A percentile compares a stretch with the other conserved stretches of the same genome.
These are phyloP conservation scores for Pezicula rhizophila DNA, from an alignment of 2,329 filamentous ascomycete species.

Conservation along the genomic window DNA sequence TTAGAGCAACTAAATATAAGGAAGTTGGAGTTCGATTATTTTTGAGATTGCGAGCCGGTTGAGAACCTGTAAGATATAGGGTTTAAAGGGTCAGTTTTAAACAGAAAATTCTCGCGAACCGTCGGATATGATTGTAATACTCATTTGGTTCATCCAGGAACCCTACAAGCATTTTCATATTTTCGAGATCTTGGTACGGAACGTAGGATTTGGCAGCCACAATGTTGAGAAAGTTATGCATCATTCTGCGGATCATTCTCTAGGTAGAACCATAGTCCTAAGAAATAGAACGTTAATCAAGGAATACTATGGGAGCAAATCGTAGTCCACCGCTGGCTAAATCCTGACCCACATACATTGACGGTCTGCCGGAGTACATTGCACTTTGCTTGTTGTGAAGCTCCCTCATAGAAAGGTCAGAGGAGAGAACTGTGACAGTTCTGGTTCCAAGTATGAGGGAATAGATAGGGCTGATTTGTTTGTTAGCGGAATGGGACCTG, in stretches of 20 bases:
- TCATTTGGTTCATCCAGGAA: constrained; percentile 33
- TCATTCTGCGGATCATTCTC: constrained; percentile 38
- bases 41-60: too few species aligned
- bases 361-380: constrained; percentile 11
- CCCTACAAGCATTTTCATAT: constrained; percentile 40
- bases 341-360: constrained; percentile 9
- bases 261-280: constrained; percentile 26
- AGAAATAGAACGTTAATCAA: constrained; percentile 19
- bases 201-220: constrained; percentile 23
- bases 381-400: constrained; percentile 12
- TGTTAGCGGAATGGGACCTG: neutral
- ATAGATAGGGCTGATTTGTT: constrained; percentile 22
- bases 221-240: constrained; percentile 32
- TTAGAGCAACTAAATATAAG: constrained; percentile 32
- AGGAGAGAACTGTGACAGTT: constrained; percentile 10
- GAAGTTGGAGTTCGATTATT: too few species aligned
- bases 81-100: too few species aligned
- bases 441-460: constrained; percentile 15
- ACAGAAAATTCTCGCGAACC: constrained; percentile 11
- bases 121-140: constrained; percentile 39
- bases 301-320: constrained; percentile 38
- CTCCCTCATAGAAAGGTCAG: constrained; percentile 13
- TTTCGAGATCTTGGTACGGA: constrained; percentile 40
- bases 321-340: constrained; percentile 38
- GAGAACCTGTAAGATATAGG: too few species aligned